Conservation (phyloP, 164 flowering plant genomes). For the Stephania yunnanensis region DNA sequence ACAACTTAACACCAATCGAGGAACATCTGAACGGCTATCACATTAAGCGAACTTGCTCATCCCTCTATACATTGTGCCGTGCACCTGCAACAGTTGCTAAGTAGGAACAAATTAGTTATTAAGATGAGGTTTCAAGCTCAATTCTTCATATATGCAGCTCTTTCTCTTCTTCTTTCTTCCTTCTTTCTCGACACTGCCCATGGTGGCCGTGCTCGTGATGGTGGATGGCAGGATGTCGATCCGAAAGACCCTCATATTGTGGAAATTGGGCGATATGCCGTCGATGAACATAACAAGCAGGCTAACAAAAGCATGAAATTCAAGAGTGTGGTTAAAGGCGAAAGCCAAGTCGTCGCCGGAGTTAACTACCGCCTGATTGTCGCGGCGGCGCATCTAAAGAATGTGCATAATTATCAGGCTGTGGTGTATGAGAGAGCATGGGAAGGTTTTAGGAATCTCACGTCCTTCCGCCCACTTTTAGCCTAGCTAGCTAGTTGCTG, state of each 20-base stretch:
- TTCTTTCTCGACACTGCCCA: no score
- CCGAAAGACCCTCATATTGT: conserved; percentile 16
- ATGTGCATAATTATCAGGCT: conserved; percentile 10
- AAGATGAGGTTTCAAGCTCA: no score
- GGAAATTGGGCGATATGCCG: conserved; percentile 14
- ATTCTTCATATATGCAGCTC: no score
- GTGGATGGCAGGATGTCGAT: conserved; percentile 10
- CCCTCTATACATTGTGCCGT: no score
- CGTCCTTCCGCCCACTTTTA: conserved; percentile 13
- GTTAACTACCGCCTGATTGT: conserved; percentile 13
- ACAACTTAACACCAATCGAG: no score
- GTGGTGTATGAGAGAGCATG: conserved; percentile 21
- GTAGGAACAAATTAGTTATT: no score
- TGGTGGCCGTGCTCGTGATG: background rate
- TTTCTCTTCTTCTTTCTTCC: no score
- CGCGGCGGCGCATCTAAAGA: background rate
- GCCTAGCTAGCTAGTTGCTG: conserved; percentile 3
- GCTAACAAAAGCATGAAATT: background rate
- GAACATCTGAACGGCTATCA: no score
- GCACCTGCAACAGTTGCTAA: no score
- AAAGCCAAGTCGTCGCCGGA: conserved; percentile 20
- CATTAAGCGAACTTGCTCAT: no score
- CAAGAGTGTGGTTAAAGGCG: conserved; percentile 8
- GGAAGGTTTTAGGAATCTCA: conserved; percentile 15
- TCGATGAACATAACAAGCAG: conserved; percentile 18